A percentile compares a stretch with the other conserved stretches of the same genome.
phyloP scores from a whole-genome alignment of 768 basidiomycete species.

The Panaeolus papilionaceus region DNA sequence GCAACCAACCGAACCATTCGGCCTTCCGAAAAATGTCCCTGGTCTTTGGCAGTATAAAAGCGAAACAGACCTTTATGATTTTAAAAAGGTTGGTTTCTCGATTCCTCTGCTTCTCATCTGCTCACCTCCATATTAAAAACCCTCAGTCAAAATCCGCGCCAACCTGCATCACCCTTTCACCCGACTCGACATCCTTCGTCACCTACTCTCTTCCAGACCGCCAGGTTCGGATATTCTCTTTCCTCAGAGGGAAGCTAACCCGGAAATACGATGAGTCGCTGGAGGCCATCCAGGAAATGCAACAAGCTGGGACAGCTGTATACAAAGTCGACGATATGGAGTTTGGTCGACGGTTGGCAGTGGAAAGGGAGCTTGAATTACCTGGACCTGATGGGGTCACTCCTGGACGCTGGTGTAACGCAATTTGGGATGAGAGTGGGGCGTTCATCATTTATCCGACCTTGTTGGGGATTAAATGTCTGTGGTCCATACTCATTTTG shows the following conservation, averaged over 20 bases:
- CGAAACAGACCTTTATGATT: conserved; percentile 94
- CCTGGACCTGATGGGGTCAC: conserved; percentile 75
- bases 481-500: conserved; percentile 8
- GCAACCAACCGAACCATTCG: conserved; percentile 90
- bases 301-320: conserved; percentile 94
- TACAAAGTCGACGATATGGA: conserved; percentile 99
- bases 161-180: conserved; percentile 91
- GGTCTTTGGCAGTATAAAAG: conserved; percentile 92
- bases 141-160: conserved; percentile 87
- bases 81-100: conserved; percentile 80
- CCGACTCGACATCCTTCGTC: conserved; percentile 87
- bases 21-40: conserved; percentile 74
- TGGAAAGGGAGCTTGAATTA: conserved; percentile 90
- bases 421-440: conserved; percentile 98
- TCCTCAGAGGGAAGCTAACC: conserved; percentile 86
- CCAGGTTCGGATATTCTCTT: conserved; percentile 92
- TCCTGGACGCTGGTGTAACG: conserved; percentile 84
- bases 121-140: neutral
- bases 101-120: neutral
- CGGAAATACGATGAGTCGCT: conserved; percentile 97
- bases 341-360: conserved; percentile 94
- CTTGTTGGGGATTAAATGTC: conserved; percentile 94
- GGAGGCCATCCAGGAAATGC: conserved; percentile 95
- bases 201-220: conserved; percentile 95
- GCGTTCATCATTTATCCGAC: conserved; percentile 95